Evolutionary conservation across 2,329 filamentous ascomycete species (phyloP), one percentile per base, ranked within the genome.

Genomic region (Verticillium klebahnii): DNA sequence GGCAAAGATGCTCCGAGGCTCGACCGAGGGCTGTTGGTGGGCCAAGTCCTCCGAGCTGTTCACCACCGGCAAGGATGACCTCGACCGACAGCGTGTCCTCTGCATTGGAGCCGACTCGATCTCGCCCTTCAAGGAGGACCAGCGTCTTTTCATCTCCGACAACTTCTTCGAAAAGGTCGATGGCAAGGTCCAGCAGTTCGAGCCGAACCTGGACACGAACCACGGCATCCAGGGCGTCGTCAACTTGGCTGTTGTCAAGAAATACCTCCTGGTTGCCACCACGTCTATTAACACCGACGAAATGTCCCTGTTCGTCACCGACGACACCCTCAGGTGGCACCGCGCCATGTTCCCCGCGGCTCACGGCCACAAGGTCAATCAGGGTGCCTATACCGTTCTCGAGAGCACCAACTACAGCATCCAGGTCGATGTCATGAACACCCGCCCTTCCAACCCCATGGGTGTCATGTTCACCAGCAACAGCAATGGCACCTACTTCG

Each of bases 341-440:
- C 88, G 93, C 60, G 94, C 94, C 63, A 86, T 96, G 71, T 98
- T 99, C 74, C 89, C 88, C 8, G 86, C 87, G 55, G 89, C 91
- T 64, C 93, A 97, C 74, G 91, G 82, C 52, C 78, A 80, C 63
- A 74, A 71, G 57, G 76, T 93, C 69, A 84, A 92, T 64, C 90
- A 97, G 72, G 86, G 94, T 72, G 92, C 91, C 2, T 99, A 97
- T 75, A 99, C 95, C 0, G 85, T 99, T 57, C 83, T 99, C 50
- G 94, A 98, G 77, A 95, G 93, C 70, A 98, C 95, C 52, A 94
- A 97, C 72, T 97, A 99, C 80, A 97, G 94, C 78, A 93, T 99
- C 68, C 94, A 98, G 76, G 88, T 99, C 61, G 93, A 98, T 74
- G 93, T 98, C 65, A 89, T 94, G 84, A 92, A 89, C 1, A 81